Conservation (phyloP, 2,329 filamentous ascomycete species). For the Colletotrichum sublineola region DNA sequence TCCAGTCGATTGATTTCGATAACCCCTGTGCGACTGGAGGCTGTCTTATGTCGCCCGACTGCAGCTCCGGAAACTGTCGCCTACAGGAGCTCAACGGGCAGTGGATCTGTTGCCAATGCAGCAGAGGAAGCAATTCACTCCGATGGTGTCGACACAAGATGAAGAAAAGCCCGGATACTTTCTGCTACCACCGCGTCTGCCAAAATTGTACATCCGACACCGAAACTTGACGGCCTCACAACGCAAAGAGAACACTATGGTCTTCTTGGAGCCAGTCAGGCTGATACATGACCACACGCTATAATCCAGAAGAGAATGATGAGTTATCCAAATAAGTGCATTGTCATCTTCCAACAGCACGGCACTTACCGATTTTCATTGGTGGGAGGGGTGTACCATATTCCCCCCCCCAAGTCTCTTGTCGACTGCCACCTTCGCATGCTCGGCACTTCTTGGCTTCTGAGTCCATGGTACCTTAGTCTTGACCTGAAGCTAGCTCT, state of each 20-base stretch:
- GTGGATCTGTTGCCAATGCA: constrained; percentile 66
- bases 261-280: not conserved
- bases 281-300: not conserved
- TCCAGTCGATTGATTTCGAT: constrained; percentile 52
- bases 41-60: constrained; percentile 61
- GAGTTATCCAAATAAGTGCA: not conserved
- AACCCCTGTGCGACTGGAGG: constrained; percentile 61
- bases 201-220: constrained; percentile 56
- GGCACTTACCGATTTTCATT: not conserved
- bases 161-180: constrained; percentile 61
- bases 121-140: constrained; percentile 60
- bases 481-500: constrained; percentile 3
- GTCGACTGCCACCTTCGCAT: constrained; percentile 19
- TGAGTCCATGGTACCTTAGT: not conserved
- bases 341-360: constrained; percentile 11
- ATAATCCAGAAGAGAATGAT: constrained; percentile 7
- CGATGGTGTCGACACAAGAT: constrained; percentile 61
- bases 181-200: constrained; percentile 67
- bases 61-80: constrained; percentile 62
- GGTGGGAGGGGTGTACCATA: not conserved
- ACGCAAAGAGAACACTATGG: not conserved
- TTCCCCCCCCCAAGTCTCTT: not conserved
- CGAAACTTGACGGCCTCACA: not conserved
- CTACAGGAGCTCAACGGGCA: constrained; percentile 61
- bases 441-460: constrained; percentile 1